phyloP scores from a whole-genome alignment of 2,329 filamentous ascomycete genomes.

The Talaromyces sp. region DNA sequence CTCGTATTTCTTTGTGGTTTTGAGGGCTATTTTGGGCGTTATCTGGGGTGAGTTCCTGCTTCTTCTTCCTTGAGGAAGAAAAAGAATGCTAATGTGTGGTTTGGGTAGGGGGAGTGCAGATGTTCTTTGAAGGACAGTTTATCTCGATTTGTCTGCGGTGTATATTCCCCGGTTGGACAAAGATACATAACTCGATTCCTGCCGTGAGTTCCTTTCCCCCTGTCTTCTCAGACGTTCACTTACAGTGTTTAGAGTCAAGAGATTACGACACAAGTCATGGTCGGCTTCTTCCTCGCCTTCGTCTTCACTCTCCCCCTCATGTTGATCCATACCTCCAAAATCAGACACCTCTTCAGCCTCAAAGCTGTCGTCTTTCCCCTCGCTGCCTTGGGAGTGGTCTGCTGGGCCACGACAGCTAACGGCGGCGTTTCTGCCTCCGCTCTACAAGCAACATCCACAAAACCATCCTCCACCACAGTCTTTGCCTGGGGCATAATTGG shows the following conservation, averaged over 20 bases:
- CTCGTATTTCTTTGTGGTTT: slow-evolving; percentile 22
- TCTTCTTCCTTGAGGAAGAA: neutral
- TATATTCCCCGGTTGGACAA: slow-evolving; percentile 26
- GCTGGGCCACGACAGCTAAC: slow-evolving; percentile 32
- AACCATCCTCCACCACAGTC: slow-evolving; percentile 21
- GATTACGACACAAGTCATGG: slow-evolving; percentile 26
- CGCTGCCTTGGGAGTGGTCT: slow-evolving; percentile 37
- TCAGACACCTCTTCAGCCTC: slow-evolving; percentile 36
- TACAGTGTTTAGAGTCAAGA: slow-evolving; percentile 18
- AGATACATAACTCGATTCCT: slow-evolving; percentile 26
- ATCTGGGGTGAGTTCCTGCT: slow-evolving; percentile 20
- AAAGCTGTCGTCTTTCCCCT: slow-evolving; percentile 37
- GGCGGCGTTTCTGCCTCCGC: slow-evolving; percentile 24
- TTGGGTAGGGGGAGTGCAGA: slow-evolving; percentile 22
- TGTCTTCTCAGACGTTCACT: neutral
- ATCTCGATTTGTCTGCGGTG: slow-evolving; percentile 28
- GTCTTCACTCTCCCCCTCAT: slow-evolving; percentile 28
- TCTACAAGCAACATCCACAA: slow-evolving; percentile 17
- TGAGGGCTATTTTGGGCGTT: slow-evolving; percentile 21
- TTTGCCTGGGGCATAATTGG: slow-evolving; percentile 40
- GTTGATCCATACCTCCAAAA: slow-evolving; percentile 36
- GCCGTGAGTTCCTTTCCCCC: slow-evolving; percentile 15
- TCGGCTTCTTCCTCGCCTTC: slow-evolving; percentile 27
- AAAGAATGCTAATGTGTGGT: neutral
- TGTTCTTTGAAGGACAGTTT: slow-evolving; percentile 25